Base-by-base conservation (phyloP, 1,139 yeast genomes). In the Geotrichum bryndzae region DNA sequence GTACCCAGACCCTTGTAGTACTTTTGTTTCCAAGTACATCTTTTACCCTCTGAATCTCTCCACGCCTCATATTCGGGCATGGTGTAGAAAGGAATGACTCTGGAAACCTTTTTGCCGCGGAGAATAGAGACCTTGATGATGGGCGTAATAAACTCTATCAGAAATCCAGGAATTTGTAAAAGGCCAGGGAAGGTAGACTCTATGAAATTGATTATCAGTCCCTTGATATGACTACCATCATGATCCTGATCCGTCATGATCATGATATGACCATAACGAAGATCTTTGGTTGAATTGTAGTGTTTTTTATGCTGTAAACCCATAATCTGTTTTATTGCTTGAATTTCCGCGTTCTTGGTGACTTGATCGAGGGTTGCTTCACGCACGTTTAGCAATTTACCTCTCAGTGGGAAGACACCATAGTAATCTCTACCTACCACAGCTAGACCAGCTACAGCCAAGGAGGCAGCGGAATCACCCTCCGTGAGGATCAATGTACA, bases 231-330 rank as follows among this genome's bases (percentile, higher is more conserved):
- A 25, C 96, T 89, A 64, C 99, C 99, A 81, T 95, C 99, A 70
- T 92, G 97, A 89, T 95, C 99, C 77, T 95, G 99, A 88, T 95
- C 99, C 4, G 99, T 91, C 99, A 95, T 95, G 72, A 95, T 91
- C 98, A 95, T 94, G 58, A 95, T 83, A 74, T 91, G 97, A 33
- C 99, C 99, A 72, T 95, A 95, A 72, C 99, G 85, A 66, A 95
- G 79, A 11, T 87, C 85, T 63, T 83, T 84, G 10, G 89, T 80
- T 68, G 85, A 88, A 48, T 85, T 86, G 73, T 95, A 95, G 52
- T 80, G 81, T 76, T 91, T 92, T 69, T 89, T 90, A 75, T 95
- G 99, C 74, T 92, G 97, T 62, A 95, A 79, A 29, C 99, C 99
- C 79, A 95, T 88, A 69, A 95, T 95, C 73, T 92, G 94, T 72